Percentiles rank a stretch among this genome's conserved stretches.
Conservation (phyloP, 352 stramenopile species). For the Globisporangium cederbergense region DNA sequence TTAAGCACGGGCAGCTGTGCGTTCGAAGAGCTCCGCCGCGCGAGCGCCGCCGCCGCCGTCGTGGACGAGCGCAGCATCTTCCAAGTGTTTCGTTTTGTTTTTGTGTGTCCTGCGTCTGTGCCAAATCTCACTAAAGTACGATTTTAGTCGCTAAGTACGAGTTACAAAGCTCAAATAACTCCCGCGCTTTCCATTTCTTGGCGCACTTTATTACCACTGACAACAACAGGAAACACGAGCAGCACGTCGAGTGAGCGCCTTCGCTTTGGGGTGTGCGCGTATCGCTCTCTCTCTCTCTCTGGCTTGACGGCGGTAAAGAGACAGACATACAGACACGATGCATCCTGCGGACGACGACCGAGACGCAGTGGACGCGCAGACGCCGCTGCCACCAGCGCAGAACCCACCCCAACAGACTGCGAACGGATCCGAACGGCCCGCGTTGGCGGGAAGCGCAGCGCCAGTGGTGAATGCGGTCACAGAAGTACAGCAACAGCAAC, state of each 20-base stretch:
- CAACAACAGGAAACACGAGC: background rate
- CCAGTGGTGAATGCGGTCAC: background rate
- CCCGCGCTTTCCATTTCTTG: slow-evolving; percentile 1
- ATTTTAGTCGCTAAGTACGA: background rate
- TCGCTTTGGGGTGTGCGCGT: background rate
- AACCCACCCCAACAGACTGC: background rate
- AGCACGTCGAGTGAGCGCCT: background rate
- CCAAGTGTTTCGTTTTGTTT: background rate
- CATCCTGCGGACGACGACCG: slow-evolving; percentile 9
- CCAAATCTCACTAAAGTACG: background rate
- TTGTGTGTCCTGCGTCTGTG: background rate
- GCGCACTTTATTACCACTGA: background rate
- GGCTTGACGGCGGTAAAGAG: background rate
- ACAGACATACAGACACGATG: background rate
- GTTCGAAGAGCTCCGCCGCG: slow-evolving; percentile 6
- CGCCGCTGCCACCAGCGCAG: background rate
- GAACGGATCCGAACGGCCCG: background rate
- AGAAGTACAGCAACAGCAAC: background rate
- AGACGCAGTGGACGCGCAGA: slow-evolving; percentile 1
- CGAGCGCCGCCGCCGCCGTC: slow-evolving; percentile 6
- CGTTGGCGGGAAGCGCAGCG: slow-evolving; percentile 4
- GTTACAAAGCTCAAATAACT: background rate
- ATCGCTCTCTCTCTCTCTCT: background rate
- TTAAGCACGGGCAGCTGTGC: slow-evolving; percentile 12
- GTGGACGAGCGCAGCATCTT: slow-evolving; percentile 12